These are phyloP conservation scores for Hansenula anomala DNA, from an alignment of 1,139 yeast genomes.

Conservation along the genomic window DNA sequence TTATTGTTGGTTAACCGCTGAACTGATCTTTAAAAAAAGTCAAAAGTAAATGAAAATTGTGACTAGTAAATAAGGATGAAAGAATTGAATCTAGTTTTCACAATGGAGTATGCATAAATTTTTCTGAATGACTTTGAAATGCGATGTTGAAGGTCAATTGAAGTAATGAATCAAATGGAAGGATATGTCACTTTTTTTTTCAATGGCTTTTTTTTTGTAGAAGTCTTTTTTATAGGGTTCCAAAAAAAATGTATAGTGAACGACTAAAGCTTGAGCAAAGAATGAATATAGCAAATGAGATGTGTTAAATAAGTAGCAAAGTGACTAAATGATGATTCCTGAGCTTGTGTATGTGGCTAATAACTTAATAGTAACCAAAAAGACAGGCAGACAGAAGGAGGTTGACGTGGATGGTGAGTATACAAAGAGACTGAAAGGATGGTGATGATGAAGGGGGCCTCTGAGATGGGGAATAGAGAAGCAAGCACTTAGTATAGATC, in stretches of 20 bases:
- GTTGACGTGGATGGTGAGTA: background rate
- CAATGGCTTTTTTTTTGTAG: too few species aligned
- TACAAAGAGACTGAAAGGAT: background rate
- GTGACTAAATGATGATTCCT: too few species aligned
- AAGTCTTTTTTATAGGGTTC: too few species aligned
- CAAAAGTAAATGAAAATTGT: background rate
- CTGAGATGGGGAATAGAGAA: background rate
- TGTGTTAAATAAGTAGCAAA: background rate
- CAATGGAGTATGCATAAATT: background rate
- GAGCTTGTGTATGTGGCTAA: too few species aligned
- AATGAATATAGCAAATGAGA: too few species aligned
- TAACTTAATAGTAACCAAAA: conserved; percentile 1
- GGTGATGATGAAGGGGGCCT: too few species aligned
- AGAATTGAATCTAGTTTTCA: background rate
- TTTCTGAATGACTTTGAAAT: too few species aligned
- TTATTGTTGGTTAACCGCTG: background rate
- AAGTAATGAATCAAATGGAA: background rate
- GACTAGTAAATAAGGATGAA: too few species aligned
- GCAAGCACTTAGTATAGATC: too few species aligned
- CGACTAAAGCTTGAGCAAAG: background rate
- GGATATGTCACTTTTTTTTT: background rate
- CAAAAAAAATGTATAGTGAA: background rate
- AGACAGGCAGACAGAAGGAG: too few species aligned
- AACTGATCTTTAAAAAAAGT: too few species aligned
- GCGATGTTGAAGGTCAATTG: too few species aligned